A percentile compares a stretch with the other conserved stretches of the same genome.
Evolutionary conservation across 2,329 filamentous ascomycete genomes (phyloP).

Genomic region (Capronia americana): DNA sequence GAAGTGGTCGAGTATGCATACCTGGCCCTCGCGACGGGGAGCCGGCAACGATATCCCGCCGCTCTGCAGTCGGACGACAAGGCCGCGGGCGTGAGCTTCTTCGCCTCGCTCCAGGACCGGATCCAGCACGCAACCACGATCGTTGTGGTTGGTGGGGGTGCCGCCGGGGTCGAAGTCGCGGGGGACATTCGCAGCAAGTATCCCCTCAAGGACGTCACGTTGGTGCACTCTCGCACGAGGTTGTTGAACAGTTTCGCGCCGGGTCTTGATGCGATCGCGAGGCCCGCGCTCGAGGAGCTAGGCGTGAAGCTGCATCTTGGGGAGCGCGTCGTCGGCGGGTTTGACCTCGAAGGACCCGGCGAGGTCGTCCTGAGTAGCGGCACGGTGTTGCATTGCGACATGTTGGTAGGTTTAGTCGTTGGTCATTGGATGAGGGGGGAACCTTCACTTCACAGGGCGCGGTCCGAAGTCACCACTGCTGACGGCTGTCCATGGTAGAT

Average conservation of each 20-base stretch:
- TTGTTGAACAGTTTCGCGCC: slow-evolving; percentile 37
- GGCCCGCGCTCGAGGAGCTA: slow-evolving; percentile 33
- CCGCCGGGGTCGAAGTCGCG: slow-evolving; percentile 59
- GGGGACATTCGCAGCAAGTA: slow-evolving; percentile 57
- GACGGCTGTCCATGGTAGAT: slow-evolving; percentile 49
- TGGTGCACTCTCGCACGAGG: slow-evolving; percentile 55
- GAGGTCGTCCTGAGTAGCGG: slow-evolving; percentile 30
- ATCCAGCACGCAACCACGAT: slow-evolving; percentile 55
- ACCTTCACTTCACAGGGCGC: too few relatives aligned
- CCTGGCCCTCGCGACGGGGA: slow-evolving; percentile 65
- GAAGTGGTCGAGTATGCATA: slow-evolving; percentile 60
- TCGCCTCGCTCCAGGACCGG: slow-evolving; percentile 39
- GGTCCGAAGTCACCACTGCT: too few relatives aligned
- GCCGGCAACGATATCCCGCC: slow-evolving; percentile 40
- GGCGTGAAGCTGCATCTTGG: slow-evolving; percentile 35
- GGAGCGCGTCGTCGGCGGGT: slow-evolving; percentile 27
- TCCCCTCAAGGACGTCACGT: slow-evolving; percentile 54
- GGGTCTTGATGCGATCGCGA: slow-evolving; percentile 30
- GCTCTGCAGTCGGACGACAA: slow-evolving; percentile 24
- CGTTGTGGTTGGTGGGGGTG: slow-evolving; percentile 56
- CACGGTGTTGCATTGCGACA: slow-evolving; percentile 26
- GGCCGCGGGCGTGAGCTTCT: slow-evolving; percentile 26
- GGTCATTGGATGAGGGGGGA: too few relatives aligned
- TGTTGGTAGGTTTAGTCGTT: slow-evolving; percentile 24
- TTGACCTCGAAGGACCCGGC: slow-evolving; percentile 23